Evolutionary conservation across 345 rosid species (phyloP), one percentile per base, ranked within the genome.

Genomic region (Populus tremula): DNA sequence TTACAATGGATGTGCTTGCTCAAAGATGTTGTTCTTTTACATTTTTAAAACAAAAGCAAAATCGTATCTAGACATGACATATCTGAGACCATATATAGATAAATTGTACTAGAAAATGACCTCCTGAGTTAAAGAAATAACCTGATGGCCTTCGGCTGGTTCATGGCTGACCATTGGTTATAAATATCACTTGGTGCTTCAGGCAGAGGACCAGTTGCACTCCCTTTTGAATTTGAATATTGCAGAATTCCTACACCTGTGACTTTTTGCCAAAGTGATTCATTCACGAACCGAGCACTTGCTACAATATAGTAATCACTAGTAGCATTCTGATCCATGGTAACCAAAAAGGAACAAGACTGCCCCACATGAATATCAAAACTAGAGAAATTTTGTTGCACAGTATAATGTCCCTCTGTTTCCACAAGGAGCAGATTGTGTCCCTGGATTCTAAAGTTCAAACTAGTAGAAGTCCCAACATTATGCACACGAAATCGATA

Each of bases 221-320:
- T 91, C 69, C 98, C 93, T 72, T 89, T 90, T 14, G 99, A 93
- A 86, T 93, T 92, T 75, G 97, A 89, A 79, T 95, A 95, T 83
- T 91, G 99, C 87, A 95, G 87, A 85, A 95, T 78, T 73, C 88
- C 98, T 73, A 95, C 98, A 79, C 99, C 99, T 2, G 98, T 93
- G 70, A 93, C 98, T 76, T 85, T 90, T 84, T 90, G 91, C 99
- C 99, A 95, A 78, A 86, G 79, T 49, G 99, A 76, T 83, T 91
- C 97, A 73, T 95, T 93, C 68, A 93, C 98, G 86, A 85, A 95
- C 80, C 98, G 88, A 43, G 99, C 98, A 84, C 97, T 93, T 36
- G 99, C 99, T 75, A 90, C 97, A 77, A 95, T 89, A 85, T 93
- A 95, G 85, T 92, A 93, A 81, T 95, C 98, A 64, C 84, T 78